Percentiles rank a stretch among this genome's conserved stretches.
These are phyloP conservation scores for Globisporangium nunn DNA, from an alignment of 352 stramenopile genomes.

Conservation along the genomic window DNA sequence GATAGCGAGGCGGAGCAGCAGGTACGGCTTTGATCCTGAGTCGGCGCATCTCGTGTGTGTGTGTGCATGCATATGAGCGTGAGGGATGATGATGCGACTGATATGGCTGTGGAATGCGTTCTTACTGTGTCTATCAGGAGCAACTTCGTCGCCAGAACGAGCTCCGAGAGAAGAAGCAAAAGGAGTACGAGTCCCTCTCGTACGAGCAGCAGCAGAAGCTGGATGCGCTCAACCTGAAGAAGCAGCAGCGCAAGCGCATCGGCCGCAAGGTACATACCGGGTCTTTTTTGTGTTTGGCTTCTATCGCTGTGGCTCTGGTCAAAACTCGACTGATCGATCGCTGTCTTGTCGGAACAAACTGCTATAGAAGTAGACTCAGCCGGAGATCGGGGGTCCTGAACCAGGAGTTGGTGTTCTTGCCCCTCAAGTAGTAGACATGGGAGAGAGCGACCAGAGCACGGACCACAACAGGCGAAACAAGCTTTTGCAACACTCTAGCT, in stretches of 20 bases:
- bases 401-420: too few species aligned
- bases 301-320: too few species aligned
- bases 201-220: slow-evolving; percentile 79
- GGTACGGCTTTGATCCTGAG: slow-evolving; percentile 13
- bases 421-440: too few species aligned
- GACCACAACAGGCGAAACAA: too few species aligned
- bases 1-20: slow-evolving; percentile 20
- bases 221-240: slow-evolving; percentile 67
- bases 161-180: slow-evolving; percentile 70
- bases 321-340: neutral
- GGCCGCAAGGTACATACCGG: slow-evolving; percentile 42
- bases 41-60: neutral
- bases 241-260: slow-evolving; percentile 57
- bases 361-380: too few species aligned
- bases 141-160: slow-evolving; percentile 37
- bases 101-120: neutral
- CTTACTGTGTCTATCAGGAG: slow-evolving; percentile 21
- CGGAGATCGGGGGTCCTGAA: too few species aligned
- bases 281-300: neutral
- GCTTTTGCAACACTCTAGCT: too few species aligned
- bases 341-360: too few species aligned
- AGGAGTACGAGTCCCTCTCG: slow-evolving; percentile 69
- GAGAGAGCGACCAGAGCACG: too few species aligned
- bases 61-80: neutral
- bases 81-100: neutral